These are phyloP conservation scores for Antitrichia curtipendula DNA, from an alignment of 225 moss, liverwort and hornwort genomes.

Conservation along the genomic window DNA sequence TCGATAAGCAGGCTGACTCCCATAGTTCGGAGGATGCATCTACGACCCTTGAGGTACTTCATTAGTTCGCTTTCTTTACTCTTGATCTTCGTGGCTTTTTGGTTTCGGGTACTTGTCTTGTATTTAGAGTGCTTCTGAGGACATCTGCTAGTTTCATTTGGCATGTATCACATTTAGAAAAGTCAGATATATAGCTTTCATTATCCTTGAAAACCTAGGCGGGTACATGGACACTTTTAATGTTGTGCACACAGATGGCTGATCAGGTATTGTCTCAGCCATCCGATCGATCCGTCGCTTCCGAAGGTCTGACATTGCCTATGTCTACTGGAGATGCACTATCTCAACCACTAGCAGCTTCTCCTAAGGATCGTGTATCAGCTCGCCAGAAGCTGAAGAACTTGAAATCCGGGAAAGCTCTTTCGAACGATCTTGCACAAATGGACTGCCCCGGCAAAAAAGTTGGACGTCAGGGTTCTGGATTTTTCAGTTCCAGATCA, in stretches of 20 bases:
- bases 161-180: not conserved
- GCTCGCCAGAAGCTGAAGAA: conserved; percentile 9
- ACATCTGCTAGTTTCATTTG: not conserved
- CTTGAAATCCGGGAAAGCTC: conserved; percentile 1
- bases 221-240: not conserved
- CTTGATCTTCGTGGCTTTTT: not conserved
- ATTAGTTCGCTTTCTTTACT: not conserved
- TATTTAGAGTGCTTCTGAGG: not conserved
- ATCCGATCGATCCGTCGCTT: not conserved
- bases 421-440: not conserved
- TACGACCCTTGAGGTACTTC: conserved; percentile 16
- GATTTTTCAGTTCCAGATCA: conserved; percentile 9
- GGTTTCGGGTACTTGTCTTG: not conserved
- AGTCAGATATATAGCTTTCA: not conserved
- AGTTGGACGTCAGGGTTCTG: conserved; percentile 8
- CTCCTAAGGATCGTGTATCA: conserved; percentile 1
- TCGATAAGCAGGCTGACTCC: conserved; percentile 13
- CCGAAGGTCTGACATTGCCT: not conserved
- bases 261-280: not conserved
- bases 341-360: not conserved
- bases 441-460: not conserved
- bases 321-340: not conserved
- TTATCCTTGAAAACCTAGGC: not conserved
- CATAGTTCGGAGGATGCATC: conserved; percentile 14
- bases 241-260: not conserved